Conservation (phyloP, 371 early-diverging fungal genomes). For the Lichtheimia ramosa region DNA sequence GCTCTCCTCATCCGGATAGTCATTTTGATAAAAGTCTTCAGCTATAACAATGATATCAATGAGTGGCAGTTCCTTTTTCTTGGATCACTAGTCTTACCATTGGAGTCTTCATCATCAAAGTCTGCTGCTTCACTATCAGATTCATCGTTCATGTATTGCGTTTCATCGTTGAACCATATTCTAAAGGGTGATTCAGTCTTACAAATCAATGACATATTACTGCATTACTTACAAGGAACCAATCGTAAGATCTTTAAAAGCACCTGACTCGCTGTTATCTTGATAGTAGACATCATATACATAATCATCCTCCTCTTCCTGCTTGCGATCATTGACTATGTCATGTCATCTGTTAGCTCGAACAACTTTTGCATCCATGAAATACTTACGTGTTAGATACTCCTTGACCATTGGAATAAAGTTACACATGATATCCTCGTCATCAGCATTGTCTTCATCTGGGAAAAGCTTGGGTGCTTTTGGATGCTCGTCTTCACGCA, state of each 20-base stretch:
- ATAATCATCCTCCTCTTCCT: slow-evolving; percentile 52
- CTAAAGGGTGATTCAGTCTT: slow-evolving; percentile 14
- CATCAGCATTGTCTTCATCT: slow-evolving; percentile 39
- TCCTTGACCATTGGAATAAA: slow-evolving; percentile 77
- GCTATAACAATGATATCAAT: slow-evolving; percentile 24
- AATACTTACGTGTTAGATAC: slow-evolving; percentile 56
- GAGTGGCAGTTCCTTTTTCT: neutral
- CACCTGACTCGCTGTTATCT: slow-evolving; percentile 33
- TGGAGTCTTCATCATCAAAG: slow-evolving; percentile 61
- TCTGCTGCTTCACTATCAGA: slow-evolving; percentile 55
- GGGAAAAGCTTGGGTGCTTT: slow-evolving; percentile 27
- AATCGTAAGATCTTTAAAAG: slow-evolving; percentile 28
- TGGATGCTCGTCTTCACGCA: slow-evolving; percentile 55
- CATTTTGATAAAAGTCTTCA: slow-evolving; percentile 68
- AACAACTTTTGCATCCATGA: neutral
- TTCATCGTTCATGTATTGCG: slow-evolving; percentile 52
- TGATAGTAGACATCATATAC: slow-evolving; percentile 65
- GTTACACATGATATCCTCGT: slow-evolving; percentile 68
- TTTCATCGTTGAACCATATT: slow-evolving; percentile 56
- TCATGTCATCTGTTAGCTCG: neutral
- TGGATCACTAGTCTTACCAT: slow-evolving; percentile 31
- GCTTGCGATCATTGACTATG: slow-evolving; percentile 35
- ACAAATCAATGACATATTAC: neutral
- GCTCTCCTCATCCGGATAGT: slow-evolving; percentile 61
- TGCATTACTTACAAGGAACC: slow-evolving; percentile 48